Evolutionary conservation across 306 rosid genomes (phyloP), one percentile per base, ranked within the genome.

Genomic region (Begonia masoniana): DNA sequence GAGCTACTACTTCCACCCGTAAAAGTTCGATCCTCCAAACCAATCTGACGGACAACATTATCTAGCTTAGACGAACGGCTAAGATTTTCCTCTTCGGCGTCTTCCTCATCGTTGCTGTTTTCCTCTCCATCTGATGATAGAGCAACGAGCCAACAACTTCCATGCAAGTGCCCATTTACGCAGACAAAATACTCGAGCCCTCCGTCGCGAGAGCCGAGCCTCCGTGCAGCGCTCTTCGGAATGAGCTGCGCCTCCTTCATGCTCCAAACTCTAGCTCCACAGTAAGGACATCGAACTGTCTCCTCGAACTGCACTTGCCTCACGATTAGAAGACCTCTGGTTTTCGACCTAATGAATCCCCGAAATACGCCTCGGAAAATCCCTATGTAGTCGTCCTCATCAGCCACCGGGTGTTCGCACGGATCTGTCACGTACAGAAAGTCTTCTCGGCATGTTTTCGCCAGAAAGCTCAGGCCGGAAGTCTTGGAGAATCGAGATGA

Each of bases 211-310:
- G 88, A 71, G 66, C 88, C 88, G 17, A 81, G 83, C 72, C 83
- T 53, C 63, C 88, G 55, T 3, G 88, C 74, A 24, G 83, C 88
- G 56, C 88, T 77, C 57, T 61, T 74, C 12, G 83, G 81, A 0
- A 81, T 59, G n/a, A 81, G 74, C 72, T 71, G 31, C 48, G 87
- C 87, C 23, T 73, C 10, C 10, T 74, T 71, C 87, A 81, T 81
- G 66, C 83, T 81, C 87, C 87, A 81, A 12, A 74, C 81, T 5
- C 73, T 76, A 3, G 83, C 68, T 47, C 74, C 78, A 53, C 87
- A 81, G 24, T 77, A 81, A 0, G 83, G 81, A 51, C 88, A 81
- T 41, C 61, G 61, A 21, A 69, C 68, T 4, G 17, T 51, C 51
- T 71, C 74, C 50, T 81, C 83, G 6, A 77, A 68, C 49, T 45